Conservation (phyloP, 2,329 filamentous ascomycete species). For the Penicillium sumatraense region DNA sequence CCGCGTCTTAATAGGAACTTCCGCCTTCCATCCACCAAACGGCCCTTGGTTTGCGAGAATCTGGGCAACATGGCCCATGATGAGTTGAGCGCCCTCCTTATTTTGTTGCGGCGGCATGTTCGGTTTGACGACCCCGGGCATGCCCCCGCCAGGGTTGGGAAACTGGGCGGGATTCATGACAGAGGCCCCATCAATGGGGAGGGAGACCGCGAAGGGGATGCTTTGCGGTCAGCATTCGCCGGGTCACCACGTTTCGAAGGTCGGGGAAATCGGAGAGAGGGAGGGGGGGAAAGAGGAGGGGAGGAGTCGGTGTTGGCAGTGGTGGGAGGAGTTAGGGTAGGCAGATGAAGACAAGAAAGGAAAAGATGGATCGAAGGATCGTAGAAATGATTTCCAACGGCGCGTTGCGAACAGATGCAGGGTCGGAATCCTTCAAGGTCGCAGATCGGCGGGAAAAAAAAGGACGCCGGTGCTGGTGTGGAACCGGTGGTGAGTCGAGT, state of each 20-base stretch:
- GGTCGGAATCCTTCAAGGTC: conserved; percentile 16
- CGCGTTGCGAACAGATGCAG: conserved; percentile 9
- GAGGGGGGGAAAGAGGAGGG: neutral
- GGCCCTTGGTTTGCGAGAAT: conserved; percentile 47
- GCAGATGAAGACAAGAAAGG: neutral
- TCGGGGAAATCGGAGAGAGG: neutral
- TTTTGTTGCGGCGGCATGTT: conserved; percentile 38
- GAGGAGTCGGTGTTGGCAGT: neutral
- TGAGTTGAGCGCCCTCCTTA: conserved; percentile 40
- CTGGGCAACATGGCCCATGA: conserved; percentile 46
- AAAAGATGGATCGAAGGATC: neutral
- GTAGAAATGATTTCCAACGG: neutral
- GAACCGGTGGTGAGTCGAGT: conserved; percentile 25
- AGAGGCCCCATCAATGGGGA: conserved; percentile 45
- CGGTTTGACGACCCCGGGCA: conserved; percentile 39
- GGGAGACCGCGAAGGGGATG: conserved; percentile 37
- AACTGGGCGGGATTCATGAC: conserved; percentile 50
- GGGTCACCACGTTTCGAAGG: conserved; percentile 1
- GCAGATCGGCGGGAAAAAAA: conserved; percentile 25
- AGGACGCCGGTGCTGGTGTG: conserved; percentile 22
- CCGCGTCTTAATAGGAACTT: conserved; percentile 45
- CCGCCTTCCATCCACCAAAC: conserved; percentile 51
- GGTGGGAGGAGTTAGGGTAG: neutral
- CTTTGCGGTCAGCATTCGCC: conserved; percentile 44
- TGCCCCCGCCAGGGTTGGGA: conserved; percentile 40